Evolutionary conservation across 2,329 filamentous ascomycete species (phyloP).

Genomic region (Metarhizium album): DNA sequence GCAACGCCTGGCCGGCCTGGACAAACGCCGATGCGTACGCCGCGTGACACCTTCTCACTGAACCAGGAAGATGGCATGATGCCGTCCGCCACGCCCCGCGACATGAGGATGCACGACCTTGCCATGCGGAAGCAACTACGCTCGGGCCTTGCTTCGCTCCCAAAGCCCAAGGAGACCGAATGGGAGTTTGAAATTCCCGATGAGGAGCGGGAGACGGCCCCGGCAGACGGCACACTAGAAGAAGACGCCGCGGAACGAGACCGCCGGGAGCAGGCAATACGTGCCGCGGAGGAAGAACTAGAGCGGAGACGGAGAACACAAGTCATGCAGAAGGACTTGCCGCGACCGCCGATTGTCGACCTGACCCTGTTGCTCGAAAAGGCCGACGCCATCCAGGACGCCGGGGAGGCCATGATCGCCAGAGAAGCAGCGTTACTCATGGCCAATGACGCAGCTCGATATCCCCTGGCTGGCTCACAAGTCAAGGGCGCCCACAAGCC

Average conservation of each 20-base stretch:
- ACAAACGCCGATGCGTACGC: conserved; percentile 78
- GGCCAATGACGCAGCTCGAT: conserved; percentile 69
- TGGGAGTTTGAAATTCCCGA: conserved; percentile 92
- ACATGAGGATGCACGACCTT: conserved; percentile 61
- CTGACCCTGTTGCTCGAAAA: conserved; percentile 54
- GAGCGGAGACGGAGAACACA: conserved; percentile 80
- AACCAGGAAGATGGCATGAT: conserved; percentile 63
- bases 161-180: conserved; percentile 85
- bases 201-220: conserved; percentile 53
- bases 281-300: conserved; percentile 60
- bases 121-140: conserved; percentile 59
- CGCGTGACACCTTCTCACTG: conserved; percentile 75
- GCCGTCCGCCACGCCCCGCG: conserved; percentile 64
- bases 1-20: conserved; percentile 61
- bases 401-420: conserved; percentile 59
- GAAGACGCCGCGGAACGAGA: conserved; percentile 64
- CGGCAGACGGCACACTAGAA: conserved; percentile 37
- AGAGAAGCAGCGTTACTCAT: conserved; percentile 70
- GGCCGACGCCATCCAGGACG: conserved; percentile 50
- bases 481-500: conserved; percentile 50
- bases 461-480: conserved; percentile 56
- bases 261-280: conserved; percentile 61
- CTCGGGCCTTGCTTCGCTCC: conserved; percentile 67
- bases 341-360: conserved; percentile 65
- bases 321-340: conserved; percentile 78